Base-by-base conservation (phyloP, 768 basidiomycete genomes). In the Leccinum longicurvipes region DNA sequence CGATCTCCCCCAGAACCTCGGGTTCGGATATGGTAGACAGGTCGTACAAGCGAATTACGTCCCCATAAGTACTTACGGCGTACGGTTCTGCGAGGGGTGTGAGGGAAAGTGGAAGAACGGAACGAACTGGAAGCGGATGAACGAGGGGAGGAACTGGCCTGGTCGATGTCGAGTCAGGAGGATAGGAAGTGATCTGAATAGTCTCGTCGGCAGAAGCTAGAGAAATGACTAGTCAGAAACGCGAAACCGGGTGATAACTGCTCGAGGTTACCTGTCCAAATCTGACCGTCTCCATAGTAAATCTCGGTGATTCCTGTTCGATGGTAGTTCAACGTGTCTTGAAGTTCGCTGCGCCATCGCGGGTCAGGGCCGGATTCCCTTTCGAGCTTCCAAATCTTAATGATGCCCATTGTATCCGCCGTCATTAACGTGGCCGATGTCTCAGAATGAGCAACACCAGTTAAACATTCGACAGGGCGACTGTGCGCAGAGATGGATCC, bases 121-220 rank as follows among this genome's bases (percentile, higher is more conserved):
- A 80, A 58, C 87, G 84, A 55, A 93, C 91, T 47, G 85, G 79
- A 2, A 72, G 70, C 8, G 83, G 80, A 64, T 91, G 88, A 1
- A 68, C 63, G 66, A 85, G 82, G n/a, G 77, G 80, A 56, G 75
- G 82, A 58, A 67, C 74, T 25, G 72, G 76, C 65, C 75, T 82
- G 53, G 47, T 63, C 39, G 51, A 60, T 51, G 62, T 42, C 23
- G 66, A 57, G 54, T 62, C 52, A 21, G 74, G 62, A 17, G 76
- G 75, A 58, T 82, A 78, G 15, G 78, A 69, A 4, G 82, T 68
- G 11, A 91, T 76, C 56, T 87, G 84, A 1, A 88, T 85, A 0
- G 90, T 89, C 41, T 93, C 89, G 68, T 99, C 97, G 14, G 89
- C 77, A 14, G 97, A 98, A 11, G 89, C 97, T 97, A 63, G 3